Base-by-base conservation (phyloP, 139 green algal species). In the Micractinium sp. region DNA sequence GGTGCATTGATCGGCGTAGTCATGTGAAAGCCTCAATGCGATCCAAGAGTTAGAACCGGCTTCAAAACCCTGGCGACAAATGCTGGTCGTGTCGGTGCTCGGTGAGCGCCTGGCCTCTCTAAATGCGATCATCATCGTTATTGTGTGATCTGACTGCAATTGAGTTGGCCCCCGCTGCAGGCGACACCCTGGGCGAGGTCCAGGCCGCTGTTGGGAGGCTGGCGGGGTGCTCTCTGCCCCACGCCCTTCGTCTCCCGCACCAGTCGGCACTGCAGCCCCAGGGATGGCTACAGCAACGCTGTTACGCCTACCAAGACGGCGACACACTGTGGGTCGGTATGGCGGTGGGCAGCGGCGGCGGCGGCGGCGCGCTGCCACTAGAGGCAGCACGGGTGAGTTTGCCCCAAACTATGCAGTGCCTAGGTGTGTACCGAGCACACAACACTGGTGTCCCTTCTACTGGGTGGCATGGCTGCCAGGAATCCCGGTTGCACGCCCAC, bases 261-360 rank as follows among this genome's bases (percentile, higher is more conserved):
- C 60, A 76, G 16, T 60, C 83, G 1, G 83, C 83, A 0, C 83
- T 87, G 5, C 83, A 87, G 66, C 83, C 83, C 2, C 38, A 67
- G 29, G 83, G 66, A 2, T 87, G 83, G 83, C 39, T 87, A 66
- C 23, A 36, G 25, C 14, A 14, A 22, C 82, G 82, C 82, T 87
- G 83, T 38, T 31, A 38, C 41, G 47, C 19, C 39, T 79, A 69
- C 33, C 38, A 41, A 16, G 83, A 80, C 23, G 23, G 19, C 18
- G 27, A 3, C 83, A 86, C 67, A 14, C 83, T 87, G 7, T 87
- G 83, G 83, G 83, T 87, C 1, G 83, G 83, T 27, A 16, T 87
- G 38, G 67, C 83, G 29, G 67, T 29, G 3, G 67, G 78, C 67
- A 5, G 27, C 39, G 83, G 35, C 3, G 33, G 47, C 22, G 82